These are phyloP conservation scores for Cladosporium sp. DNA, from an alignment of 2,329 filamentous ascomycete genomes.

Conservation along the genomic window DNA sequence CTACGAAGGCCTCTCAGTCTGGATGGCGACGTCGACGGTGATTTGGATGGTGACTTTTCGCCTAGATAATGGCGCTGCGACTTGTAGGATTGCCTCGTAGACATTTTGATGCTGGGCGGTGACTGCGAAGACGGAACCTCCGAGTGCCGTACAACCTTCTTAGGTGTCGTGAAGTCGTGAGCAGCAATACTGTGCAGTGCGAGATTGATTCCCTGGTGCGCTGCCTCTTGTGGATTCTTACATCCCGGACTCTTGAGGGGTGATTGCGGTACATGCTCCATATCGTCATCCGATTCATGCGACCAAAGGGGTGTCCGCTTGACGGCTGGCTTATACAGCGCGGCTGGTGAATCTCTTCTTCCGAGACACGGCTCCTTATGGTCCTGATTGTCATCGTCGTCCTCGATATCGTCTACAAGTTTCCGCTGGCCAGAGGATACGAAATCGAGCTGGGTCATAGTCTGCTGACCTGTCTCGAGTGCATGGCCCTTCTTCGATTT, in stretches of 20 bases:
- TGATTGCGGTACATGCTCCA: not conserved
- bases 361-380: not conserved
- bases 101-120: slow-evolving; percentile 24
- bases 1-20: not conserved
- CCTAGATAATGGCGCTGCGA: not conserved
- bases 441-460: slow-evolving; percentile 20
- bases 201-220: not conserved
- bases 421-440: not conserved
- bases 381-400: slow-evolving; percentile 7
- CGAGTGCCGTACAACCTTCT: slow-evolving; percentile 12
- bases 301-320: not conserved
- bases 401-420: not conserved
- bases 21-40: not conserved
- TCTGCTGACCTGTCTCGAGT: slow-evolving; percentile 20
- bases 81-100: slow-evolving; percentile 17
- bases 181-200: slow-evolving; percentile 14
- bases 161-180: slow-evolving; percentile 21
- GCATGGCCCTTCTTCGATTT: not conserved
- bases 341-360: not conserved
- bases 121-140: slow-evolving; percentile 29
- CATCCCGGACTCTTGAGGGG: not conserved
- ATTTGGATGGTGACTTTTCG: slow-evolving; percentile 6
- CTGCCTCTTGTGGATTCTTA: not conserved
- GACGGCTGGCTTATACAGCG: not conserved
- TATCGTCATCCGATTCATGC: not conserved